phyloP scores from a whole-genome alignment of 208 protist genomes.

The Lotmaria passim region DNA sequence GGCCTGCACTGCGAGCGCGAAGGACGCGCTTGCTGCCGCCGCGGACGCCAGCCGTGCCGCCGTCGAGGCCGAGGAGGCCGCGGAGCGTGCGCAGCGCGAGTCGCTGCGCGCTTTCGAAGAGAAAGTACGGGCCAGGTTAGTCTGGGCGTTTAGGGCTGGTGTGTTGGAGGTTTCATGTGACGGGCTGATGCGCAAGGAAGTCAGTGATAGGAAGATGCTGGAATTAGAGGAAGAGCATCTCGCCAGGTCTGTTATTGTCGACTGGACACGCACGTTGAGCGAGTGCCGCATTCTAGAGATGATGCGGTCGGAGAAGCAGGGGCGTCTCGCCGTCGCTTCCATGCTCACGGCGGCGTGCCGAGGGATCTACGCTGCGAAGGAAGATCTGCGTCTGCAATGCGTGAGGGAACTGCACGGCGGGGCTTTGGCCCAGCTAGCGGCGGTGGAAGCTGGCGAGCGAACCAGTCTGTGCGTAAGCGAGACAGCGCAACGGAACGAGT shows the following conservation, averaged over 20 bases:
- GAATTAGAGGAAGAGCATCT: no score
- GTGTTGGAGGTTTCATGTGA: neutral
- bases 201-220: no score
- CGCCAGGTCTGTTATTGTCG: no score
- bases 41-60: no score
- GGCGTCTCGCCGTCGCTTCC: neutral
- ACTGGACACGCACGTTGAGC: no score
- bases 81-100: no score
- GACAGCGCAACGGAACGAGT: neutral
- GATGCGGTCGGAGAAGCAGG: neutral
- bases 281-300: neutral
- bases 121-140: no score
- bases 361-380: neutral
- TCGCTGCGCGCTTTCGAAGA: no score
- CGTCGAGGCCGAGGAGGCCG: no score
- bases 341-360: neutral
- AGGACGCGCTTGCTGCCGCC: no score
- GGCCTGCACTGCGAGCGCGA: no score
- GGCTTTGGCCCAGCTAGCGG: neutral
- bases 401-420: neutral
- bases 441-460: conserved; percentile 15
- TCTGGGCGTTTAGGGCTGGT: no score
- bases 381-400: neutral
- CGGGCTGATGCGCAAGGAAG: neutral
- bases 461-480: neutral